These are phyloP conservation scores for Inga laurina DNA, from an alignment of 306 rosid species.

Conservation along the genomic window DNA sequence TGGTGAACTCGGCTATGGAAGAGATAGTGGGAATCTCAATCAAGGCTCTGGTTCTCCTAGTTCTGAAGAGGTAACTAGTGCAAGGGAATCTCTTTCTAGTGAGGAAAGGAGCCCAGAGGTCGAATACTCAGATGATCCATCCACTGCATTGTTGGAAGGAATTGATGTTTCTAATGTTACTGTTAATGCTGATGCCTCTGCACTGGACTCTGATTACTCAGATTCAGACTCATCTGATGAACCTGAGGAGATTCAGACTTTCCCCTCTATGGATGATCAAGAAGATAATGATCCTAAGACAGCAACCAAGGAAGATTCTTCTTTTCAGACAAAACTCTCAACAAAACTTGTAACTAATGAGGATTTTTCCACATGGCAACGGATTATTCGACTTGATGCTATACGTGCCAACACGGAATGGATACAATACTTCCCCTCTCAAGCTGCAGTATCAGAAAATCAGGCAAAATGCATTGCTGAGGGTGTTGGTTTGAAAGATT, in stretches of 20 bases:
- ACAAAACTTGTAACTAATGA: slow-evolving; percentile 57
- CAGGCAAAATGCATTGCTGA: slow-evolving; percentile 75
- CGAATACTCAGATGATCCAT: slow-evolving; percentile 70
- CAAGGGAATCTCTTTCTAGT: slow-evolving; percentile 92
- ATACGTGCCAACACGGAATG: slow-evolving; percentile 91
- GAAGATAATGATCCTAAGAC: slow-evolving; percentile 57
- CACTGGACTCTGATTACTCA: slow-evolving; percentile 66
- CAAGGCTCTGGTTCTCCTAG: slow-evolving; percentile 80
- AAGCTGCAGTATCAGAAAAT: slow-evolving; percentile 62
- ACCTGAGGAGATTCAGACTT: slow-evolving; percentile 74
- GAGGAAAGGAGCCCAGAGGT: slow-evolving; percentile 67
- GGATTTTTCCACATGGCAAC: slow-evolving; percentile 93
- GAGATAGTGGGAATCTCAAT: slow-evolving; percentile 52
- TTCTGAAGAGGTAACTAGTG: slow-evolving; percentile 91
- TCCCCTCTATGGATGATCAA: slow-evolving; percentile 54
- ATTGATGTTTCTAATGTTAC: slow-evolving; percentile 53
- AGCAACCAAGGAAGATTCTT: slow-evolving; percentile 56
- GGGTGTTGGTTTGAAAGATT: slow-evolving; percentile 96
- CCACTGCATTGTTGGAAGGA: slow-evolving; percentile 70
- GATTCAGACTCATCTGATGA: slow-evolving; percentile 91
- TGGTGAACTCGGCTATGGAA: slow-evolving; percentile 56
- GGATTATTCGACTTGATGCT: slow-evolving; percentile 97
- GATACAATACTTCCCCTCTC: slow-evolving; percentile 71
- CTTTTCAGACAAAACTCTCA: slow-evolving; percentile 44
- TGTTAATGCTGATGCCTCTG: slow-evolving; percentile 64